Evolutionary conservation across 1,139 yeast species (phyloP).

Genomic region (Barnettozyma hawaiiensis): DNA sequence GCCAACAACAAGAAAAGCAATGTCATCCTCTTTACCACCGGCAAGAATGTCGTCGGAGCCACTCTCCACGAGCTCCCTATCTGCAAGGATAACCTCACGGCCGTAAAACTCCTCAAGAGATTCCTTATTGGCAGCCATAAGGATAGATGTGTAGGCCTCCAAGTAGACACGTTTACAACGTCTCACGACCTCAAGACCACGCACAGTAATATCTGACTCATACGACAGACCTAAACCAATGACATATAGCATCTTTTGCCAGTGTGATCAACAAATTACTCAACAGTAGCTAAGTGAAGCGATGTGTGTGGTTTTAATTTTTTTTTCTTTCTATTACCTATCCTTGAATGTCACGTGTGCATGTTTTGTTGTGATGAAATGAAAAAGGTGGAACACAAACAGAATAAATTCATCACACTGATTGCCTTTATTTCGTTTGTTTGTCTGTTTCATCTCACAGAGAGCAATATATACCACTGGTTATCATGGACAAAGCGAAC

Average conservation of each 20-base stretch:
- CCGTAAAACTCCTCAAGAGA: slow-evolving; percentile 77
- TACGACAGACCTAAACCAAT: slow-evolving; percentile 90
- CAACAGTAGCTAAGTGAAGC: too few species aligned
- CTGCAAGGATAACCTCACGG: slow-evolving; percentile 79
- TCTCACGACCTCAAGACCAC: slow-evolving; percentile 82
- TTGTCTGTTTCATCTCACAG: too few species aligned
- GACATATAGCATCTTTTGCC: slow-evolving; percentile 79
- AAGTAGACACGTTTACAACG: slow-evolving; percentile 83
- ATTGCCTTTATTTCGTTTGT: too few species aligned
- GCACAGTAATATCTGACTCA: slow-evolving; percentile 85
- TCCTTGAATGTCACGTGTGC: too few species aligned
- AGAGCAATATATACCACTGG: too few species aligned
- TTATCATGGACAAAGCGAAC: neutral
- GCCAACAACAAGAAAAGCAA: slow-evolving; percentile 94
- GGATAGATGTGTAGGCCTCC: slow-evolving; percentile 91
- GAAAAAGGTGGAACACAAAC: too few species aligned
- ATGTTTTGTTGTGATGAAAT: too few species aligned
- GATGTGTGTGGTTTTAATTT: neutral
- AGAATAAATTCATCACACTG: too few species aligned
- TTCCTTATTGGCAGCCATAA: slow-evolving; percentile 83
- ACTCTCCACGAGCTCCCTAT: slow-evolving; percentile 87
- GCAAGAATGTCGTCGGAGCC: slow-evolving; percentile 79
- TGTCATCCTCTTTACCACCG: slow-evolving; percentile 71
- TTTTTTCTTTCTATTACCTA: neutral
- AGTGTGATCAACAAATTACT: too few species aligned